Conservation (phyloP, 192 early-diverging fungal species). For the Entomortierella chlamydospora region DNA sequence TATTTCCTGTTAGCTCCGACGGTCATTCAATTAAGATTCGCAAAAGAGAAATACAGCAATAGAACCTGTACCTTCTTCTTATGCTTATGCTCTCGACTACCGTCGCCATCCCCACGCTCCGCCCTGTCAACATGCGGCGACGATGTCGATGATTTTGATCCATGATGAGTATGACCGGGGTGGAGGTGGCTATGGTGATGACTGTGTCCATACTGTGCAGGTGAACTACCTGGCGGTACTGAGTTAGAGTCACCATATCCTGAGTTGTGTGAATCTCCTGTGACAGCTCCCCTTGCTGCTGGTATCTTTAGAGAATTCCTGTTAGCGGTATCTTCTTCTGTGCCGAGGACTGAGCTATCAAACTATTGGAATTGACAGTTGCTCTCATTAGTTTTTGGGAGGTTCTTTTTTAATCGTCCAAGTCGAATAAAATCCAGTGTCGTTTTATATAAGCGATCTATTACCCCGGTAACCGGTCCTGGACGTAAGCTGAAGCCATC, state of each 20-base stretch:
- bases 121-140: conserved; percentile 41
- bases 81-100: conserved; percentile 39
- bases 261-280: conserved; percentile 15
- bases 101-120: conserved; percentile 42
- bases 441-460: too few relatives aligned
- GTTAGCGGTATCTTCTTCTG: conserved; percentile 27
- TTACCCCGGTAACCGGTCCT: conserved; percentile 50
- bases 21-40: too few relatives aligned
- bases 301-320: conserved; percentile 12
- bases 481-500: conserved; percentile 48
- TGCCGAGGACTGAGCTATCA: conserved; percentile 42
- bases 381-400: too few relatives aligned
- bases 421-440: too few relatives aligned
- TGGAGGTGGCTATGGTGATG: conserved; percentile 14
- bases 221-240: not conserved
- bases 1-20: too few relatives aligned
- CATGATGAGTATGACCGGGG: conserved; percentile 16
- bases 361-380: conserved; percentile 12
- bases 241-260: conserved; percentile 15
- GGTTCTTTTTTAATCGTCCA: too few relatives aligned
- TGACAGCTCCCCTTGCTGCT: not conserved
- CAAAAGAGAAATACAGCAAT: too few relatives aligned
- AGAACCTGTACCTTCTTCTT: conserved; percentile 56
- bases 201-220: conserved; percentile 2
- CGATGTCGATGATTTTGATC: conserved; percentile 46